Evolutionary conservation across 148 eudicot genomes (phyloP), one percentile per base, ranked within the genome.

Genomic region (Chenopodium suecicum): DNA sequence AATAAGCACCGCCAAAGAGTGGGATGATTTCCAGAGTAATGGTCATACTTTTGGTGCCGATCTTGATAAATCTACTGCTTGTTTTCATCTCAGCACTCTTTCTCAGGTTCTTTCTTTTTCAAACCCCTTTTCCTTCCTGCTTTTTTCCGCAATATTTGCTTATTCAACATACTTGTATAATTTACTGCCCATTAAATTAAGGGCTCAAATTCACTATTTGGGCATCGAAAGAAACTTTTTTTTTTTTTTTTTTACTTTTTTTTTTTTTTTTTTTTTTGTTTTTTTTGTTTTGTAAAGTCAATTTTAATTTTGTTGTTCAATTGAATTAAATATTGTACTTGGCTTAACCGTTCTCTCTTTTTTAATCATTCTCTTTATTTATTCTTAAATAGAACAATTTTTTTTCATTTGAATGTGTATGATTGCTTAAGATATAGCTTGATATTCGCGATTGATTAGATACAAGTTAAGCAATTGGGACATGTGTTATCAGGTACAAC

Each of bases 21-120:
- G 98, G 99, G 82, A 87, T 44, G 91, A 84, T 65, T 82, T 96
- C n/a, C 92, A 90, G 85, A 78, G 41, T 16, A 86, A 6, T 17
- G 94, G 90, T 2, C 63, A 79, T 31, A 82, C 85, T 62, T 87
- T 83, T 68, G 99, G 99, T 11, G 91, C 89, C 29, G 84, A 92
- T 17, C 88, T 94, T 25, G 99, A 96, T 74, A 86, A 83, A 19
- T 86, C 94, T 48, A 89, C 93, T 48, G 88, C 87, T 64, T 96
- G 84, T 85, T 85, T 96, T 80, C 99, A 96, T 79, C 94, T 96
- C 77, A 94, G 98, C 88, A 90, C 50, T 47, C 97, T 94, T 74
- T 52, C 78, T 84, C 98, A 96, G 98, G 99, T 94, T 41, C 25
- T 34, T 27, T 74, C 62, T 1, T 50, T 67, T 69, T 67, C 41